Evolutionary conservation across 208 protist species (phyloP).

Genomic region (Trichomonas gallinae): DNA sequence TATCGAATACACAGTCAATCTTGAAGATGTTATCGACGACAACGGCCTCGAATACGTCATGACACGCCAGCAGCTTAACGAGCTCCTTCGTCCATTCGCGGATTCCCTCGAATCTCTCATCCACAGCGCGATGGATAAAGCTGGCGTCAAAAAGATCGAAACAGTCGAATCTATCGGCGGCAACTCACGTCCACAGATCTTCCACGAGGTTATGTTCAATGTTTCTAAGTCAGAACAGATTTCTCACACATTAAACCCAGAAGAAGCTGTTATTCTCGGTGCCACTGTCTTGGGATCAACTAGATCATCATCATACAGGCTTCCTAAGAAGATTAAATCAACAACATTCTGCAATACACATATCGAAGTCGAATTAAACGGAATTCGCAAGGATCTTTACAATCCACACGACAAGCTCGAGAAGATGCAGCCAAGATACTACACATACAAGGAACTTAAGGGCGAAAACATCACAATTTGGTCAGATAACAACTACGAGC

Average conservation of each 20-base stretch:
- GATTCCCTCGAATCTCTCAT: not conserved
- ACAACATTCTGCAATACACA: not conserved
- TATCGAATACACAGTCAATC: not conserved
- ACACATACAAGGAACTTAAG: not conserved
- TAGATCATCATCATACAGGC: not conserved
- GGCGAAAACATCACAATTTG: not conserved
- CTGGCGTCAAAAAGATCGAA: not conserved
- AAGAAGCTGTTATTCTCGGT: not conserved
- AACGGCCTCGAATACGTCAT: not conserved
- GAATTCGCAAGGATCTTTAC: not conserved
- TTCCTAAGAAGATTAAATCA: not conserved
- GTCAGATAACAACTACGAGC: not conserved
- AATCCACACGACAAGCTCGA: not conserved
- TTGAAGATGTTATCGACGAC: not conserved
- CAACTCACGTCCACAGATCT: not conserved
- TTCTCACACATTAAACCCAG: not conserved
- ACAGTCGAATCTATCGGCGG: not conserved
- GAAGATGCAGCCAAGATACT: not conserved
- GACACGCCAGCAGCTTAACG: not conserved
- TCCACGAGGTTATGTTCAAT: not conserved
- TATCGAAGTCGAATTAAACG: not conserved
- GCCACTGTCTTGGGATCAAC: not conserved
- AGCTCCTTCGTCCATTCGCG: not conserved
- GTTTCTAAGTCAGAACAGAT: not conserved
- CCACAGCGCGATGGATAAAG: not conserved